A percentile compares a stretch with the other conserved stretches of the same genome.
These are phyloP conservation scores for Aspergillus caelatus DNA, from an alignment of 2,329 filamentous ascomycete species.

Conservation along the genomic window DNA sequence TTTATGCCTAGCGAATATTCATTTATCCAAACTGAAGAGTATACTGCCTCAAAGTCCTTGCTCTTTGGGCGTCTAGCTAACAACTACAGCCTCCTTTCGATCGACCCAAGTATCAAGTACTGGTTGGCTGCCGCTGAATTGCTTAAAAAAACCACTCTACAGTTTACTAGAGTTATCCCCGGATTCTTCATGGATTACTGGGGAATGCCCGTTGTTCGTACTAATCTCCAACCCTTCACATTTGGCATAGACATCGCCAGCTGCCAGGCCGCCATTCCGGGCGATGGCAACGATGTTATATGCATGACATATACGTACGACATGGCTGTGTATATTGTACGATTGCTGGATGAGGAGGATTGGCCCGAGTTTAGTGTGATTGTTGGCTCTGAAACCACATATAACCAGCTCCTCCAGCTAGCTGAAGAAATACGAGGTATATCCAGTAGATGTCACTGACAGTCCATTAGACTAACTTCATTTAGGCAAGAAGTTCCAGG, in stretches of 20 bases:
- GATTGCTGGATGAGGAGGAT: conserved; percentile 42
- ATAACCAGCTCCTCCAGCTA: conserved; percentile 49
- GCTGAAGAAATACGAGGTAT: conserved; percentile 48
- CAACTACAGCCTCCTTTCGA: conserved; percentile 24
- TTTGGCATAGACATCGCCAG: conserved; percentile 50
- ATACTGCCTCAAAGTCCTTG: conserved; percentile 8
- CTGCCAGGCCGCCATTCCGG: conserved; percentile 53
- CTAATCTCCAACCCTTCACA: conserved; percentile 43
- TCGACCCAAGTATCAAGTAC: conserved; percentile 35
- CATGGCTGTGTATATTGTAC: conserved; percentile 51
- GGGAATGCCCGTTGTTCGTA: conserved; percentile 41
- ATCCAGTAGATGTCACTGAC: conserved; percentile 8
- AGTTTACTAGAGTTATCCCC: conserved; percentile 44
- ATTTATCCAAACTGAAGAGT: conserved; percentile 37
- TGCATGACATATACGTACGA: conserved; percentile 55
- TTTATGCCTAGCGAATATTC: conserved; percentile 51
- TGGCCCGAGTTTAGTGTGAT: conserved; percentile 48
- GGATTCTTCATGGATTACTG: conserved; percentile 54
- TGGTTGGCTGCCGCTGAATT: conserved; percentile 31
- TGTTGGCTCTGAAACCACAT: conserved; percentile 47
- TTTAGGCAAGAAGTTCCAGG: conserved; percentile 38
- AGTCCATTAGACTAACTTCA: background rate
- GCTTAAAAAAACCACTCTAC: conserved; percentile 37
- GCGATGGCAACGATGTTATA: conserved; percentile 49
- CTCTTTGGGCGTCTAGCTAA: conserved; percentile 2